Percentiles rank a stretch among this genome's conserved stretches.
phyloP scores from a whole-genome alignment of 805 yeast species.

The Maudiozyma bulderi region DNA sequence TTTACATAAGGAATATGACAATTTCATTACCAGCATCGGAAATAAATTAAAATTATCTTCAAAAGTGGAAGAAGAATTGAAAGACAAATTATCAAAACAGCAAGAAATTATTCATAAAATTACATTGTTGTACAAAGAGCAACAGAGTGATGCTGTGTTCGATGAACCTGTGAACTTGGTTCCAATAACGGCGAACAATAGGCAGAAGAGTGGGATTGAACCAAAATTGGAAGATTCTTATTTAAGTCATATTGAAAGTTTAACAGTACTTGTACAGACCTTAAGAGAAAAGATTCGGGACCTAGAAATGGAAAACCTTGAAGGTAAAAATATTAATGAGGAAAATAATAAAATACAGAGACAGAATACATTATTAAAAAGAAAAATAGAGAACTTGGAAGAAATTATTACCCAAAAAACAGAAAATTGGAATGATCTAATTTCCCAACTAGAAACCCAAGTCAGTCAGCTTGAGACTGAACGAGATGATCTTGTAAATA shows the following conservation, averaged over 20 bases:
- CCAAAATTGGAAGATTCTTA: slow-evolving; percentile 5
- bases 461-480: slow-evolving; percentile 1
- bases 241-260: slow-evolving; percentile 13
- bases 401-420: slow-evolving; percentile 13
- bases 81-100: slow-evolving; percentile 18
- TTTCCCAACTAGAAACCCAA: slow-evolving; percentile 19
- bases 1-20: slow-evolving; percentile 23
- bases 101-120: slow-evolving; percentile 3
- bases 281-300: slow-evolving; percentile 7
- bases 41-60: slow-evolving; percentile 15
- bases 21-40: slow-evolving; percentile 20
- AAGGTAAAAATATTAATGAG: neutral
- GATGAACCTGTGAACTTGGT: neutral
- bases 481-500: neutral
- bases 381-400: slow-evolving; percentile 10
- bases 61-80: slow-evolving; percentile 11
- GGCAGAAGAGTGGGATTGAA: neutral
- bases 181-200: neutral
- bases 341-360: neutral
- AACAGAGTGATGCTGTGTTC: neutral
- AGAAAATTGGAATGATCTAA: slow-evolving; percentile 18
- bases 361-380: slow-evolving; percentile 7
- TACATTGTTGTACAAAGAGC: neutral
- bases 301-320: neutral
- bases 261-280: slow-evolving; percentile 9